Conservation (phyloP, 2,329 filamentous ascomycete species). For the Diaporthe destruens region DNA sequence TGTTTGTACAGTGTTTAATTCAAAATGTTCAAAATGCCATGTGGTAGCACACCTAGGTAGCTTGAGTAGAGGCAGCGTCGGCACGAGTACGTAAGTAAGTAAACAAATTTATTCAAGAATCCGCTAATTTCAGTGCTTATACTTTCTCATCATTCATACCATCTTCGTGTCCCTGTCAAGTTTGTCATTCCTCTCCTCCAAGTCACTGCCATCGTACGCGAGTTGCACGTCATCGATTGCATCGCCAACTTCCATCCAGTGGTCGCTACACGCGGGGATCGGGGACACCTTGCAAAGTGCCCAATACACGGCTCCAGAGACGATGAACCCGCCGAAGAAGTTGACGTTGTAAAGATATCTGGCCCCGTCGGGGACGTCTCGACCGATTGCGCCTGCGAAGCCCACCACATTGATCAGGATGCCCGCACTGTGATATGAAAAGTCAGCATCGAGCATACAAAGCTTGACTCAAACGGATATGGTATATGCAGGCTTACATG, state of each 20-base stretch:
- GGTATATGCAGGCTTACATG: constrained; percentile 55
- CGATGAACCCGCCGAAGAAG: constrained; percentile 87
- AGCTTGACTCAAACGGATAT: too few relatives aligned
- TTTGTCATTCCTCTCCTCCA: constrained; percentile 19
- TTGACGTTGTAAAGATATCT: constrained; percentile 91
- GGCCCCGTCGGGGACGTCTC: constrained; percentile 79
- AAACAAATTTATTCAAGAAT: not conserved
- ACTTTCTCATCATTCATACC: constrained; percentile 24
- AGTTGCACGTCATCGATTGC: constrained; percentile 67
- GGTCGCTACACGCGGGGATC: constrained; percentile 78
- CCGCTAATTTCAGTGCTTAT: not conserved
- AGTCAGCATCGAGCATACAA: not conserved
- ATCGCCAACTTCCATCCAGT: constrained; percentile 82
- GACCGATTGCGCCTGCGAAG: constrained; percentile 85
- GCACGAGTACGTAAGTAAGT: too few relatives aligned
- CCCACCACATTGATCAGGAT: constrained; percentile 93
- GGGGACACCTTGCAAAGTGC: constrained; percentile 76
- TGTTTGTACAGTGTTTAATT: too few relatives aligned
- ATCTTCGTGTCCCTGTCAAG: constrained; percentile 35
- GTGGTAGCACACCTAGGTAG: too few relatives aligned
- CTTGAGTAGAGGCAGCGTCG: too few relatives aligned
- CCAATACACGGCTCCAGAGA: constrained; percentile 78
- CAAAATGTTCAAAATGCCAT: too few relatives aligned
- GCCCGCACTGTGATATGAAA: constrained; percentile 59
- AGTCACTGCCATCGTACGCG: constrained; percentile 55